Evolutionary conservation across 1,284 basidiomycete species (phyloP).

Genomic region (Ceratobasidium sp.): DNA sequence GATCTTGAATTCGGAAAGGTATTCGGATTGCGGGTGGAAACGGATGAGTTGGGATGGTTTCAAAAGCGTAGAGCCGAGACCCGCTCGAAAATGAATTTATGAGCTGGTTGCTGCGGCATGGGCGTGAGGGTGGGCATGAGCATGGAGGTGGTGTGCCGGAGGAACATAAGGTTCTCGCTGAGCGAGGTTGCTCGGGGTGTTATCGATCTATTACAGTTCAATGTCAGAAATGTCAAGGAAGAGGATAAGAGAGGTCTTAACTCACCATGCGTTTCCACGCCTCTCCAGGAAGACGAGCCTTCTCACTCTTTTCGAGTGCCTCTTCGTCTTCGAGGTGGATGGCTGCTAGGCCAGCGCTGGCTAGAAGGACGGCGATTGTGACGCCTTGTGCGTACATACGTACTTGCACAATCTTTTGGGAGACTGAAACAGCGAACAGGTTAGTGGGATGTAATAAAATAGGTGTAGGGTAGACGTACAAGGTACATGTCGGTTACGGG

Average conservation of each 20-base stretch:
- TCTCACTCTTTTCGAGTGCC: slow-evolving; percentile 67
- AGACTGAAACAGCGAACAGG: slow-evolving; percentile 11
- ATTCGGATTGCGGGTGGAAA: slow-evolving; percentile 32
- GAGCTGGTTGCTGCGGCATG: slow-evolving; percentile 3
- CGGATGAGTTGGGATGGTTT: not conserved
- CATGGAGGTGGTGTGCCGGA: slow-evolving; percentile 20
- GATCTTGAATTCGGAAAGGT: slow-evolving; percentile 40
- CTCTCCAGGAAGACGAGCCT: slow-evolving; percentile 45
- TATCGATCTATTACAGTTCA: slow-evolving; percentile 12
- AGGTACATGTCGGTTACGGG: slow-evolving; percentile 34
- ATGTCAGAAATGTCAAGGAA: not conserved
- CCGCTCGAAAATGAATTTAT: no score
- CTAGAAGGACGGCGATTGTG: slow-evolving; percentile 34
- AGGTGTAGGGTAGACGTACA: slow-evolving; percentile 1
- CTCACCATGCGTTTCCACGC: slow-evolving; percentile 41
- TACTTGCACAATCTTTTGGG: slow-evolving; percentile 40
- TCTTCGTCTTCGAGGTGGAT: slow-evolving; percentile 53
- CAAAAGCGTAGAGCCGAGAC: not conserved
- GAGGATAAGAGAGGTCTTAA: not conserved
- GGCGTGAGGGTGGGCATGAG: not conserved
- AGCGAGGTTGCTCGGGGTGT: slow-evolving; percentile 38
- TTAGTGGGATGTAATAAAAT: not conserved
- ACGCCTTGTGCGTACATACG: slow-evolving; percentile 41
- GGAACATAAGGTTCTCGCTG: slow-evolving; percentile 29
- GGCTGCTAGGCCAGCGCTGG: slow-evolving; percentile 34